phyloP scores from a whole-genome alignment of 2,329 filamentous ascomycete species.

The Alternaria viburni region DNA sequence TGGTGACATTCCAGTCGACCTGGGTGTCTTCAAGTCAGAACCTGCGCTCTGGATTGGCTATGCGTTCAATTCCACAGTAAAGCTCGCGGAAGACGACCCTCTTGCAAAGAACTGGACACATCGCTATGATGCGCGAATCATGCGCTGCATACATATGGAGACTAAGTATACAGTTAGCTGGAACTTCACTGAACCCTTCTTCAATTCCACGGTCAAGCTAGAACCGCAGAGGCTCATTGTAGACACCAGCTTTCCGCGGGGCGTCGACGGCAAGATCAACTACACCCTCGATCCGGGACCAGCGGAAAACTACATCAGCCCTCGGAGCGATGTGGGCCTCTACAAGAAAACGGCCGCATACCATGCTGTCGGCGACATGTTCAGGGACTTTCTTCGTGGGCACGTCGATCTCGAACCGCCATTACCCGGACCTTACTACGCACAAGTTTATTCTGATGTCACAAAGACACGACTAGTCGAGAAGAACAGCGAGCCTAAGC shows the following conservation, averaged over 20 bases:
- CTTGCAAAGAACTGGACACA: constrained; percentile 36
- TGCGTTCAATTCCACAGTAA: constrained; percentile 34
- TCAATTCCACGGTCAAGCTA: constrained; percentile 24
- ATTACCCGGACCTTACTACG: constrained; percentile 34
- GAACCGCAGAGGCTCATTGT: constrained; percentile 37
- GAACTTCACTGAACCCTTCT: constrained; percentile 40
- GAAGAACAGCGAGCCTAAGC: constrained; percentile 32
- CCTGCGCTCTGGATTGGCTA: constrained; percentile 47
- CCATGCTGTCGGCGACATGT: constrained; percentile 40
- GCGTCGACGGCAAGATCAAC: constrained; percentile 48
- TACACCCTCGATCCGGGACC: constrained; percentile 36
- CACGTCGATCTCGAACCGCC: constrained; percentile 38
- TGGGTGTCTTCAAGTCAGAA: constrained; percentile 40
- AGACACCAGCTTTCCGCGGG: constrained; percentile 35
- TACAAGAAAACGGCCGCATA: constrained; percentile 47
- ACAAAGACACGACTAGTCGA: constrained; percentile 55
- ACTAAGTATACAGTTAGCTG: constrained; percentile 43
- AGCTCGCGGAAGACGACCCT: constrained; percentile 25
- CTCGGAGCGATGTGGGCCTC: constrained; percentile 24
- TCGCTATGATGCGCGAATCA: constrained; percentile 37
- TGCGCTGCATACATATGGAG: constrained; percentile 44
- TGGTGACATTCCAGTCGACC: constrained; percentile 23
- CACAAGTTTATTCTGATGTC: constrained; percentile 41
- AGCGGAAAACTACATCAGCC: constrained; percentile 31
- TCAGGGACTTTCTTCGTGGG: constrained; percentile 41